Conservation (phyloP, 2,329 filamentous ascomycete genomes). For the Juglanconis oblonga region DNA sequence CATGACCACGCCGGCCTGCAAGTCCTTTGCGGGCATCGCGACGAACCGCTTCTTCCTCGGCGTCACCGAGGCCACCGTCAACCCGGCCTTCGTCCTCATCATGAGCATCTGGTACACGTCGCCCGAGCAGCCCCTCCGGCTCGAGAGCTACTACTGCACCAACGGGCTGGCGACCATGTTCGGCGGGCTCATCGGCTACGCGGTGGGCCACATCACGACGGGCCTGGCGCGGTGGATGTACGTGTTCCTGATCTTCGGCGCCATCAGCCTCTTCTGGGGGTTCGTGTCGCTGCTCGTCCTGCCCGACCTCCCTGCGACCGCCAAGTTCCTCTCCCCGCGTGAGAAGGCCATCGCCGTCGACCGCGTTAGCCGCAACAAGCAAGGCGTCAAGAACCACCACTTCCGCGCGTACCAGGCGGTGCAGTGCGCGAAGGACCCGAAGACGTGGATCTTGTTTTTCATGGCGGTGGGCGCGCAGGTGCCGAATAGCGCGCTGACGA, state of each 20-base stretch:
- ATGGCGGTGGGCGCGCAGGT: constrained; percentile 17
- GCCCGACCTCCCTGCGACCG: constrained; percentile 60
- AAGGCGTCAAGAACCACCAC: constrained; percentile 52
- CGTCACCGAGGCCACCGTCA: constrained; percentile 53
- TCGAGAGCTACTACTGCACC: constrained; percentile 52
- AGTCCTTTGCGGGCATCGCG: constrained; percentile 53
- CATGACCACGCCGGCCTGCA: constrained; percentile 47
- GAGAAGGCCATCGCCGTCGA: constrained; percentile 55
- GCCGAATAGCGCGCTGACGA: constrained; percentile 36
- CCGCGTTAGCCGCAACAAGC: constrained; percentile 47
- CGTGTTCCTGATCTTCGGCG: constrained; percentile 57
- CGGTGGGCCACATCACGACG: constrained; percentile 55
- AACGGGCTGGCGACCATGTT: constrained; percentile 62
- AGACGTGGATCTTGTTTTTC: constrained; percentile 58
- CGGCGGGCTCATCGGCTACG: constrained; percentile 57
- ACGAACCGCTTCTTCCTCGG: constrained; percentile 55
- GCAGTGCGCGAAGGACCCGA: constrained; percentile 49
- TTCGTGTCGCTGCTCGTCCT: constrained; percentile 55
- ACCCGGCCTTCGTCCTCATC: constrained; percentile 56
- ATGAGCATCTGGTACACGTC: constrained; percentile 52
- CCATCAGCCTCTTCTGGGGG: constrained; percentile 54
- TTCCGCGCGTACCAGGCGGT: constrained; percentile 44
- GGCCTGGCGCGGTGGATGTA: constrained; percentile 53
- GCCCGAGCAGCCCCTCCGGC: constrained; percentile 47
- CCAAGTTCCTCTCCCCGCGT: constrained; percentile 55